phyloP scores from a whole-genome alignment of 2,329 filamentous ascomycete genomes.

The Cladosporium sp. region DNA sequence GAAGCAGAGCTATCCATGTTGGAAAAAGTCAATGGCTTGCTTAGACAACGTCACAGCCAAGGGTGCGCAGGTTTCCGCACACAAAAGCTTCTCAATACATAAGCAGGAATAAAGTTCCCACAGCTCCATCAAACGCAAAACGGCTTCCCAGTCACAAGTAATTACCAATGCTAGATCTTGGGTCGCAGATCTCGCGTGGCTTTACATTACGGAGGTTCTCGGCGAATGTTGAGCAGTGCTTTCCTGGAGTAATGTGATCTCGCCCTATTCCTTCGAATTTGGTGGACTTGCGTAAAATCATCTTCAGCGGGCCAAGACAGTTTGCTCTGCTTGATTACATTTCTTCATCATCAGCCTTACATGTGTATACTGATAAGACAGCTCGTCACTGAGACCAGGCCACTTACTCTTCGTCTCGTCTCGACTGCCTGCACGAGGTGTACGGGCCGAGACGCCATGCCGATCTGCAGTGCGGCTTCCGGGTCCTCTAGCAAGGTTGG shows the following conservation, averaged over 20 bases:
- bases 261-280: neutral
- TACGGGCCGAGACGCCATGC: neutral
- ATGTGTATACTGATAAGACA: neutral
- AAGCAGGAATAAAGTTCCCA: neutral
- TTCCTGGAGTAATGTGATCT: neutral
- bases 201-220: neutral
- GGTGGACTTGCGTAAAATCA: neutral
- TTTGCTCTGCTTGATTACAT: neutral
- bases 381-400: no score
- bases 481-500: neutral
- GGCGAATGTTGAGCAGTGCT: neutral
- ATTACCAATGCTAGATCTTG: neutral
- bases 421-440: neutral
- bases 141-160: neutral
- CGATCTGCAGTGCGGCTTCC: neutral
- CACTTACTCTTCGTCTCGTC: no score
- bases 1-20: neutral
- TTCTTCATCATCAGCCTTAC: neutral
- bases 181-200: neutral
- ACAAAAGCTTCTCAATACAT: neutral
- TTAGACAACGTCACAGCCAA: neutral
- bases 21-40: neutral
- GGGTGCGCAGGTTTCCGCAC: neutral
- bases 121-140: neutral
- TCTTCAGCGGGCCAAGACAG: neutral